Evolutionary conservation across 306 rosid species (phyloP), one percentile per base, ranked within the genome.

Genomic region (Begonia peltatifolia): DNA sequence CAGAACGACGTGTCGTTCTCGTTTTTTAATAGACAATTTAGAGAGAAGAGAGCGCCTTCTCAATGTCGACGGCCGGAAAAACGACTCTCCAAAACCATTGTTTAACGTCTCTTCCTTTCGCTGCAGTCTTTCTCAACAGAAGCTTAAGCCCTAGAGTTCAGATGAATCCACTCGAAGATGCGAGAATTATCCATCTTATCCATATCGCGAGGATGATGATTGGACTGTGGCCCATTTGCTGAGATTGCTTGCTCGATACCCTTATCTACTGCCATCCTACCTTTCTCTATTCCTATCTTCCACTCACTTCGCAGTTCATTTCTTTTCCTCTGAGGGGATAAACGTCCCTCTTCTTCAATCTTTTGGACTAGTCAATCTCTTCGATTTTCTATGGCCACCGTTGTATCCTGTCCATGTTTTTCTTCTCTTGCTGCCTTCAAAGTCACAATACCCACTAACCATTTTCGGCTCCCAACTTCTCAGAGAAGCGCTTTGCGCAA

Each of bases 371-470:
- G 54, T 43, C 25, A 17, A 4, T 41, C 46, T 58, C 58, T 60
- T 43, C 15, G 12, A 2, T 41, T 38, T 58, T 60, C 76, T 64
- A 84, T 87, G 96, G 85, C 88, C 58, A 69, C 85, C 70, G 61
- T 73, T 11, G 55, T 79, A 52, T 75, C 84, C 64, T 79, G 82
- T 63, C 80, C 75, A 63, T 66, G 67, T 64, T 73, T 55, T 57
- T 64, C 79, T 35, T 53, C 78, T 10, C 68, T 60, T 13, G 53
- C 74, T 50, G 9, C 71, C 55, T 50, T 79, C 68, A 71, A 64
- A 71, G 52, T 71, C 64, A 41, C 64, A 18, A 30, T 68, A 55
- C 70, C 74, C 65, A 62, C 80, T 55, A 66, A 8, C 43, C 69
- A 55, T 23, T 22, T 68, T 4, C 69, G 71, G 43, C 61, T 63